Evolutionary conservation across 1,284 basidiomycete genomes (phyloP).

Genomic region (Cutaneotrichosporon sp.): DNA sequence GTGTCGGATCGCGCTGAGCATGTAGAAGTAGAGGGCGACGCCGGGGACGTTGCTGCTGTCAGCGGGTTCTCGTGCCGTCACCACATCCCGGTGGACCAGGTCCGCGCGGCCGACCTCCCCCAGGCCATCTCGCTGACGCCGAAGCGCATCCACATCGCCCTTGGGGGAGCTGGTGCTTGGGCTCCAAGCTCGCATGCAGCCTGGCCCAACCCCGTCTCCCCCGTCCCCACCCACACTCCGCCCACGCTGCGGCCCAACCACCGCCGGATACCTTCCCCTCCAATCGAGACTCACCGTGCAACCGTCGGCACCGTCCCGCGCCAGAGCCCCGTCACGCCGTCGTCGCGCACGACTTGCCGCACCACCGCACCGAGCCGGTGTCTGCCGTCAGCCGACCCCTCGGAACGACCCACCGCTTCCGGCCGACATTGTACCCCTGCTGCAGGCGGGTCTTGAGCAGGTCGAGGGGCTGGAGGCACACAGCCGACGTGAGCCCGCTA

Average conservation of each 20-base stretch:
- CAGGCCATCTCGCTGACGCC: no score
- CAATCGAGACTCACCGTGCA: constrained; percentile 59
- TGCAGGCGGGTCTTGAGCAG: constrained; percentile 85
- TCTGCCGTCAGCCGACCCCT: constrained; percentile 22
- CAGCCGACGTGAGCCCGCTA: constrained; percentile 50
- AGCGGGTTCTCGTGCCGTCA: not conserved
- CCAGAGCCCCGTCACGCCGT: constrained; percentile 60
- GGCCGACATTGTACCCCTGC: constrained; percentile 56
- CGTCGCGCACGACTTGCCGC: constrained; percentile 49
- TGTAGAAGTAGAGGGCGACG: constrained; percentile 88
- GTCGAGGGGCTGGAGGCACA: constrained; percentile 62
- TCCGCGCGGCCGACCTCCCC: no score
- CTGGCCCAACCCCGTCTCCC: no score
- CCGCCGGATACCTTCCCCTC: not conserved
- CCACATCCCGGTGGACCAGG: not conserved
- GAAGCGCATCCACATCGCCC: not conserved
- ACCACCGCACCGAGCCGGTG: constrained; percentile 34
- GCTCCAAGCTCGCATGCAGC: no score
- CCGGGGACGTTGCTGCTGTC: constrained; percentile 80
- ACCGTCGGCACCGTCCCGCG: constrained; percentile 81
- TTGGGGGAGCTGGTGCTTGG: no score
- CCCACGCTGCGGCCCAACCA: no score
- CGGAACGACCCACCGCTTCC: constrained; percentile 26
- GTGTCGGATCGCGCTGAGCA: constrained; percentile 78
- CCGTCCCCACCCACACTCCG: no score